Conservation (phyloP, 1,284 basidiomycete genomes). For the Pseudozyma flocculosa region DNA sequence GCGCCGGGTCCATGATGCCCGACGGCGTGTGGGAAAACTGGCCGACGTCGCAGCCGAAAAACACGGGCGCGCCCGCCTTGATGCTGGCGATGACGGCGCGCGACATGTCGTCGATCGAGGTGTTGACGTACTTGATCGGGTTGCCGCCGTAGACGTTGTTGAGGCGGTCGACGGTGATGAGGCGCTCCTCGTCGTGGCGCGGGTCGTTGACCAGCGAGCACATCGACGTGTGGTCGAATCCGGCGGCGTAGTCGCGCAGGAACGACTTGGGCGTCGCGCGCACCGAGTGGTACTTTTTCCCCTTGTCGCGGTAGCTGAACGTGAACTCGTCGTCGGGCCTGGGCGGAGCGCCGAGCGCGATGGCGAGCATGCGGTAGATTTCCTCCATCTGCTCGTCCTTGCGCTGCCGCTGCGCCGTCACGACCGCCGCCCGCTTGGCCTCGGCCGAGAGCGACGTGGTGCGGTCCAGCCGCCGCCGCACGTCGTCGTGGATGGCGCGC, state of each 20-base stretch:
- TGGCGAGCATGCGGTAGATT: constrained; percentile 81
- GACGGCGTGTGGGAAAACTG: constrained; percentile 69
- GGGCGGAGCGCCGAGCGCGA: constrained; percentile 66
- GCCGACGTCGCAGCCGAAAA: constrained; percentile 86
- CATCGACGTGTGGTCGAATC: constrained; percentile 67
- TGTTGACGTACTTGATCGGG: constrained; percentile 82
- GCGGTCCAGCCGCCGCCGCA: constrained; percentile 59
- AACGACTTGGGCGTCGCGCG: constrained; percentile 78
- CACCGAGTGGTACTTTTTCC: constrained; percentile 73
- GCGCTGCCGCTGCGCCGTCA: constrained; percentile 61
- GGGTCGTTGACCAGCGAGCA: constrained; percentile 96
- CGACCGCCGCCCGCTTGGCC: constrained; percentile 27
- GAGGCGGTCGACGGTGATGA: constrained; percentile 90
- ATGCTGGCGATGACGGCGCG: constrained; percentile 67
- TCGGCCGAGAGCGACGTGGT: constrained; percentile 6
- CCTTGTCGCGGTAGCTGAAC: constrained; percentile 66
- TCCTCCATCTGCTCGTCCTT: constrained; percentile 83
- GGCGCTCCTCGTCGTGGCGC: constrained; percentile 74
- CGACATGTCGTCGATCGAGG: constrained; percentile 77
- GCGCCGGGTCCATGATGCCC: constrained; percentile 76
- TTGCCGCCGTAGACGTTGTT: constrained; percentile 87
- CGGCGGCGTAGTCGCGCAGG: constrained; percentile 49
- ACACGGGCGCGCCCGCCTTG: constrained; percentile 85
- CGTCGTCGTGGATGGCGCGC: constrained; percentile 64
- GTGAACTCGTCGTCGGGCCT: constrained; percentile 40